Evolutionary conservation across 441 rosid genomes (phyloP), one percentile per base, ranked within the genome.

Genomic region (Erodium moschatum): DNA sequence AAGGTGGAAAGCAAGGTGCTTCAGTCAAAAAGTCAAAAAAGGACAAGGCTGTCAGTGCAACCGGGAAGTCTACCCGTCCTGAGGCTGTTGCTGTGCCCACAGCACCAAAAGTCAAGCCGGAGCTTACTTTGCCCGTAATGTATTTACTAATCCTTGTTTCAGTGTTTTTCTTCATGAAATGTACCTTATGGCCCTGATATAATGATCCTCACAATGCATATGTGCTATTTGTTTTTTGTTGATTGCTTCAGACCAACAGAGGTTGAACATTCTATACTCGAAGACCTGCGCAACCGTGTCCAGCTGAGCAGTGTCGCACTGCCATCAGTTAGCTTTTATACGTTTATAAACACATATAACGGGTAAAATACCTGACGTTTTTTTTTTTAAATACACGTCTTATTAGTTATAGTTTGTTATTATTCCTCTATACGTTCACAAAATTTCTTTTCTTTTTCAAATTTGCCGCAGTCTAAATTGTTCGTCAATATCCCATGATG

Each of bases 261-360:
- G 68, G 95, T 89, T 50, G 96, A 95, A 72, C 92, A 83, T 77
- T 90, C 97, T 65, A 87, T 92, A 66, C 92, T 95, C 67, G 98
- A 92, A 80, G 97, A 92, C 82, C 81, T 95, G 74, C 86, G 98
- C 81, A 92, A 83, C 74, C 91, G 97, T 66, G 98, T 95, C 66
- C 99, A 90, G 74, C 76, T 95, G 90, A 86, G 89, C 68, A 89
- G 85, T 77, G 76, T 81, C 3, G 86, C 89, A 9, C 72, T 95
- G 75, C 99, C 97, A 27, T 95, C 99, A 63, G 89, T 90, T 79
- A 87, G 98, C 83, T 87, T 95, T 76, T 95, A 92, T 74, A 95
- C 99, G 33, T 90, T 95, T 80, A 67, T 92, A 79, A 90, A 95
- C 83, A 80, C 97, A 6, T 96, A 86, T 79, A 95, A 95, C 61